These are phyloP conservation scores for Coprinopsis cinerea DNA, from an alignment of 768 basidiomycete genomes.

Conservation along the genomic window DNA sequence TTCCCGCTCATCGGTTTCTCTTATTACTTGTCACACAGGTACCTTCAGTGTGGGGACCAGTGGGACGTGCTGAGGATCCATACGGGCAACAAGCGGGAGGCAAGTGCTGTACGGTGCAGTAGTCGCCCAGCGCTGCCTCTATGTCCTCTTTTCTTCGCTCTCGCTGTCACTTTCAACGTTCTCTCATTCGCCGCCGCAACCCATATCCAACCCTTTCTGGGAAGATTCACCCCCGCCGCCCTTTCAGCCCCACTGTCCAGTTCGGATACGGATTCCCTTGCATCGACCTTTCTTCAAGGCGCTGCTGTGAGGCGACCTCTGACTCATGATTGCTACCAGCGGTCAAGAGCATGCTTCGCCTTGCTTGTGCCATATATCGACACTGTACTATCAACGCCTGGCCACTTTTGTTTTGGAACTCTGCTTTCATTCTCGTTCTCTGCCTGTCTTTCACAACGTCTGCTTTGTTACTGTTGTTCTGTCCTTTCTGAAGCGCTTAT, in stretches of 20 bases:
- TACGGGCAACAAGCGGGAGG: slow-evolving; percentile 66
- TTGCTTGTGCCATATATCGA: background rate
- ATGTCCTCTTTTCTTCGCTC: background rate
- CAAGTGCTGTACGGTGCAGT: slow-evolving; percentile 63
- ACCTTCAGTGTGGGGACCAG: slow-evolving; percentile 94
- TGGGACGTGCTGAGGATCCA: slow-evolving; percentile 89
- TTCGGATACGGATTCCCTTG: no score
- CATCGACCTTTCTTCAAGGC: no score
- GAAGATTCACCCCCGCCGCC: background rate
- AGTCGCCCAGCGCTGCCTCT: slow-evolving; percentile 11
- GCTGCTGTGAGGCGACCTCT: no score
- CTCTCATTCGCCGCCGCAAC: background rate
- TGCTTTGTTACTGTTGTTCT: background rate
- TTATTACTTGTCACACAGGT: slow-evolving; percentile 41
- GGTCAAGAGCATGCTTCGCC: no score
- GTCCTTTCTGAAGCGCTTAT: background rate
- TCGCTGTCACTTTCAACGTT: slow-evolving; percentile 1
- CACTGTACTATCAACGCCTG: background rate
- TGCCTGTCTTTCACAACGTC: slow-evolving; percentile 3
- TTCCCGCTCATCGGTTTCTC: slow-evolving; percentile 12
- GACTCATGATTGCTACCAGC: no score
- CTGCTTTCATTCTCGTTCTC: slow-evolving; percentile 2
- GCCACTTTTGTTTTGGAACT: background rate
- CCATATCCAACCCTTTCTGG: background rate
- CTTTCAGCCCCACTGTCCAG: no score